phyloP scores from a whole-genome alignment of 2,329 filamentous ascomycete species.

The Ceratocystis eucalypticola region DNA sequence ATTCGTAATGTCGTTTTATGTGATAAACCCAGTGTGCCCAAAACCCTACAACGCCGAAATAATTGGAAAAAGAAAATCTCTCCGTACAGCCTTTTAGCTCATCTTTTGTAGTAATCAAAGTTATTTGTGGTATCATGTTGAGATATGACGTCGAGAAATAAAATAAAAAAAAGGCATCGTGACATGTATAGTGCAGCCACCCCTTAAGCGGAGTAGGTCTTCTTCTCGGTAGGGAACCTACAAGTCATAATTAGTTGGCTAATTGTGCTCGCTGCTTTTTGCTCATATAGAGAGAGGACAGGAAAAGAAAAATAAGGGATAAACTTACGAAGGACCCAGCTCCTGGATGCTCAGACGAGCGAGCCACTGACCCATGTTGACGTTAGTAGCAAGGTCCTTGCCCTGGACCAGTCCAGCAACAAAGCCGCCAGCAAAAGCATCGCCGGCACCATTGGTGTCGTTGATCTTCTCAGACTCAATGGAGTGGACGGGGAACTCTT shows the following conservation, averaged over 20 bases:
- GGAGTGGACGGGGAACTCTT: slow-evolving; percentile 67
- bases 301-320: not conserved
- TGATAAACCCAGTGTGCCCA: slow-evolving; percentile 14
- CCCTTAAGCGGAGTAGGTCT: slow-evolving; percentile 45
- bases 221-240: slow-evolving; percentile 72
- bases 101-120: not conserved
- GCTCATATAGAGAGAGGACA: not conserved
- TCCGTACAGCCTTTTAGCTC: not conserved
- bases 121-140: slow-evolving; percentile 15
- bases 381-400: slow-evolving; percentile 59
- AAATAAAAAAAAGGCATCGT: not conserved
- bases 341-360: slow-evolving; percentile 89
- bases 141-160: slow-evolving; percentile 15
- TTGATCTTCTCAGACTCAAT: slow-evolving; percentile 69
- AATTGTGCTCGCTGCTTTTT: not conserved
- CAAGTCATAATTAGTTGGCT: slow-evolving; percentile 12
- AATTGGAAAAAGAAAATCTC: slow-evolving; percentile 7
- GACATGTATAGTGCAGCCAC: not conserved
- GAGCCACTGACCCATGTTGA: slow-evolving; percentile 95
- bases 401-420: slow-evolving; percentile 77
- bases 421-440: slow-evolving; percentile 93
- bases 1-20: slow-evolving; percentile 13
- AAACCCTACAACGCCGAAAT: slow-evolving; percentile 19
- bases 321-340: slow-evolving; percentile 81
- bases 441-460: slow-evolving; percentile 93